Base-by-base conservation (phyloP, 148 eudicot species). In the Polygonum maritimum region DNA sequence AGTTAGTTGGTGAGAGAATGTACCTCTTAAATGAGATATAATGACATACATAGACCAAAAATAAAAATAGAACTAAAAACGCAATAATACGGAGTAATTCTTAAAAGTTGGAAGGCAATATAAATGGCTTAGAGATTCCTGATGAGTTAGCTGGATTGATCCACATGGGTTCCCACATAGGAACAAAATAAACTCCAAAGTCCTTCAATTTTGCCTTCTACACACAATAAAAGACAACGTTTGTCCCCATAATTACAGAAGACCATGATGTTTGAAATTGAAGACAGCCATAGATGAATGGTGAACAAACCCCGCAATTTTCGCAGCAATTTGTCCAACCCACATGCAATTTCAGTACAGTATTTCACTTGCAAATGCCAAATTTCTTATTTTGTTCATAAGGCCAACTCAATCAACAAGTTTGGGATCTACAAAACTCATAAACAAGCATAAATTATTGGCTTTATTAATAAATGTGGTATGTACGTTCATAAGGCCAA, bases 121-220 rank as follows among this genome's bases (percentile, higher is more conserved):
- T 26, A 60, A 60, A 2, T 60, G 67, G 67, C 35, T 60, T 60
- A 54, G 26, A 54, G 60, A 54, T 60, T 22, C 35, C 36, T 8
- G 36, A 60, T 60, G 36, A 26, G 31, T 60, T 22, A 60, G 67
- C 67, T 60, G 67, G 36, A 60, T 60, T 60, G 67, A 60, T 60
- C 13, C 8, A 22, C 67, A 7, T 22, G 5, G 26, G 60, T 18
- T 18, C 60, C 31, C 1, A 54, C 19, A 54, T 54, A 54, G 11
- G 9, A 54, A 54, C 60, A 54, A 60, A 60, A 60, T 60, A 33
- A 60, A 60, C 67, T 60, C 35, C 36, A 26, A 60, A 60, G 14
- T 60, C 67, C 26, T 11, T 18, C 0, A 15, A 18, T 18, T 54
- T 54, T 54, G 26, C 60, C 60, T n/a, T 54, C 22, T 54, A 54